Evolutionary conservation across 2,329 filamentous ascomycete genomes (phyloP).

Genomic region (Phoma sp.): DNA sequence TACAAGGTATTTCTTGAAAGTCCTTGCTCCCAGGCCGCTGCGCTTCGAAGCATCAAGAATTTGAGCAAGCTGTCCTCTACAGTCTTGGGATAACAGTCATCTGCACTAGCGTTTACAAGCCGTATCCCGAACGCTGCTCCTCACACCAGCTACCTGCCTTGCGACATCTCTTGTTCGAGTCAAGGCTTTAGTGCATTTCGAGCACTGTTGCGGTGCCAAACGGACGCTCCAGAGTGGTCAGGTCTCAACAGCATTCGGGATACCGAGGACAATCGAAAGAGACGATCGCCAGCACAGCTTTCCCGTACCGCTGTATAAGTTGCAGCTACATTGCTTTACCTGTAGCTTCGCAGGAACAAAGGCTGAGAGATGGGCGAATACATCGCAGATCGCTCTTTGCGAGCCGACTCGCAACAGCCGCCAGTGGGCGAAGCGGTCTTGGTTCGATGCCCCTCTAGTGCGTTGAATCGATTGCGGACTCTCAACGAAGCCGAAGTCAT

Average conservation of each 20-base stretch:
- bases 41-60: constrained; percentile 2
- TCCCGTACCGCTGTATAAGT: too few relatives aligned
- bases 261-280: background rate
- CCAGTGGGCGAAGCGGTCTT: constrained; percentile 25
- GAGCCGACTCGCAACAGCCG: constrained; percentile 15
- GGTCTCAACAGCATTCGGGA: background rate
- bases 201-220: background rate
- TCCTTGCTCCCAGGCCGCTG: constrained; percentile 10
- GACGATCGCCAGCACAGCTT: background rate
- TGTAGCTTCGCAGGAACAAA: constrained; percentile 12
- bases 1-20: constrained; percentile 29
- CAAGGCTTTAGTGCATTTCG: background rate
- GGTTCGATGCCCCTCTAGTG: constrained; percentile 34
- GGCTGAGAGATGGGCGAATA: constrained; percentile 10
- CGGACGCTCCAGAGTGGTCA: background rate
- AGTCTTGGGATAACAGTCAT: background rate
- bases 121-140: background rate
- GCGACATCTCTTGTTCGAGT: background rate
- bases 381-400: background rate
- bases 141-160: background rate
- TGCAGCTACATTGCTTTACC: too few relatives aligned
- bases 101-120: background rate
- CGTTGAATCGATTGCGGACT: constrained; percentile 36
- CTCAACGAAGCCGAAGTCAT: constrained; percentile 50
- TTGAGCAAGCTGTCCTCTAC: background rate